A percentile compares a stretch with the other conserved stretches of the same genome.
These are phyloP conservation scores for Vigna angularis DNA, from an alignment of 306 rosid genomes.

Conservation along the genomic window DNA sequence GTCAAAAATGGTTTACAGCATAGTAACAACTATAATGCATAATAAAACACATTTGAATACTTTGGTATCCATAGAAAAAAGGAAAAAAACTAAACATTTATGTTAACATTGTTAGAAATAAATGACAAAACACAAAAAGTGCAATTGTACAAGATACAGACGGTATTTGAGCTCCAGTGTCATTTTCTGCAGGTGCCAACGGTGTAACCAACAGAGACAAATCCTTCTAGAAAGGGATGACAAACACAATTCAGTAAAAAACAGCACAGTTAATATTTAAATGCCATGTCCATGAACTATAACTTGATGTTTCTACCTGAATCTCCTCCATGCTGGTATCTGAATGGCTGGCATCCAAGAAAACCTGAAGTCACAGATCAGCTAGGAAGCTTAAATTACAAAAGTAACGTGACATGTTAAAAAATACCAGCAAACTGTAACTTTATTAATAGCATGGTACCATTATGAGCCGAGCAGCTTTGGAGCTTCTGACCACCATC, in stretches of 20 bases:
- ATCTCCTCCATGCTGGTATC: constrained; percentile 83
- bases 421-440: constrained; percentile 13
- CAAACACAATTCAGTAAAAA: constrained; percentile 48
- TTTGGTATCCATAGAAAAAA: constrained; percentile 29
- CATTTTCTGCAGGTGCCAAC: constrained; percentile 75
- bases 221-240: constrained; percentile 73
- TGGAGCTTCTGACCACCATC: constrained; percentile 92
- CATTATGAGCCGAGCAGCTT: constrained; percentile 93
- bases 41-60: constrained; percentile 20
- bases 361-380: constrained; percentile 62
- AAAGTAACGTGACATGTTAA: constrained; percentile 20
- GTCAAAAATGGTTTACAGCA: constrained; percentile 30
- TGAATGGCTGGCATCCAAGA: constrained; percentile 72
- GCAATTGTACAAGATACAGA: constrained; percentile 51
- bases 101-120: constrained; percentile 30
- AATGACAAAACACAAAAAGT: constrained; percentile 30
- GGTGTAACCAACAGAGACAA: constrained; percentile 83
- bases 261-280: constrained; percentile 23
- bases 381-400: constrained; percentile 45
- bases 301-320: constrained; percentile 65
- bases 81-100: constrained; percentile 1
- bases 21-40: constrained; percentile 24
- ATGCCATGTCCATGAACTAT: constrained; percentile 24
- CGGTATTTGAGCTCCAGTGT: constrained; percentile 85
- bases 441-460: constrained; percentile 49